A percentile compares a stretch with the other conserved stretches of the same genome.
phyloP scores from a whole-genome alignment of 2,329 filamentous ascomycete species.

The Paracamarosporium sp. region DNA sequence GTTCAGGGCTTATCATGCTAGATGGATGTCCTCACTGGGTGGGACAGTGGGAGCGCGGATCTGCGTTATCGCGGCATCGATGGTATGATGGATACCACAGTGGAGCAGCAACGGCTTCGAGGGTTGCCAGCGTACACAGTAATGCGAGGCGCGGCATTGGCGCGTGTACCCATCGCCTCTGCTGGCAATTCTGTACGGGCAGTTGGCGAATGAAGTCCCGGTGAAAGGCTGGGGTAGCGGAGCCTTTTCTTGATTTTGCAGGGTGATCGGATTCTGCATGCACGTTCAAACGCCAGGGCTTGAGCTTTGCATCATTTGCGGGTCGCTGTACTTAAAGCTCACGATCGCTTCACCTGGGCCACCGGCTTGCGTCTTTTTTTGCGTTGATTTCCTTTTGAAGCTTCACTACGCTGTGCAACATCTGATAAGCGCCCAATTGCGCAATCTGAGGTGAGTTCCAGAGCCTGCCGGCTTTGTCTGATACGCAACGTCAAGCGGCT shows the following conservation, averaged over 20 bases:
- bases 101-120: background rate
- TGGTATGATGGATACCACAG: background rate
- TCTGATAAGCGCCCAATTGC: conserved; percentile 1
- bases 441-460: conserved; percentile 10
- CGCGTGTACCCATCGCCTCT: conserved; percentile 13
- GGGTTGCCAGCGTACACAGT: background rate
- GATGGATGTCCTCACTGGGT: too few relatives aligned
- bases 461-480: conserved; percentile 21
- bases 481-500: conserved; percentile 21
- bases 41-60: too few relatives aligned
- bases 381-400: background rate
- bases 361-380: conserved; percentile 14
- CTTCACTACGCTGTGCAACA: background rate
- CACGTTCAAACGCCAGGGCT: conserved; percentile 31
- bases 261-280: conserved; percentile 26
- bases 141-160: conserved; percentile 24
- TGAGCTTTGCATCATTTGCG: conserved; percentile 38
- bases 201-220: background rate
- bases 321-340: conserved; percentile 38
- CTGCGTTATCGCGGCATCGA: conserved; percentile 2
- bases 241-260: conserved; percentile 21
- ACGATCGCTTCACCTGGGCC: conserved; percentile 20
- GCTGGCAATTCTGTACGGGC: conserved; percentile 15
- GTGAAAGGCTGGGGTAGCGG: conserved; percentile 10
- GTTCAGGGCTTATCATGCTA: too few relatives aligned